Base-by-base conservation (phyloP, 2,329 filamentous ascomycete genomes). In the Cercospora janseana region DNA sequence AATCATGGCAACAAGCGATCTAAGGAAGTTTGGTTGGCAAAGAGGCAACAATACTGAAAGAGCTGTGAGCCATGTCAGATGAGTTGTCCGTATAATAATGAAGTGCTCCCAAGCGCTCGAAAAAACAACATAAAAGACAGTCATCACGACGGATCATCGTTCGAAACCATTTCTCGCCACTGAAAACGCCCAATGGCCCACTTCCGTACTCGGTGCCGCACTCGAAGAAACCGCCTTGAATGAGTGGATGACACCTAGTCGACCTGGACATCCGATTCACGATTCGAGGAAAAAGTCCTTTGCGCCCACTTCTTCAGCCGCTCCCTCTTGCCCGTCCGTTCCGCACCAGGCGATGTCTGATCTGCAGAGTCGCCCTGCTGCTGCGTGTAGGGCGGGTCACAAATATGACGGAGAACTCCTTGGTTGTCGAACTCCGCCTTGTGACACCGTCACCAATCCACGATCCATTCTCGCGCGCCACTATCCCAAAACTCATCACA, bases 401-500 rank as follows among this genome's bases (percentile, higher is more conserved):
- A 38, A 0, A 16, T 29, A 29, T 47, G 44, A 24, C 44, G 34
- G 3, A 47, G 34, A 5, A 28, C 23, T n/a, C 44, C 44, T n/a
- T 38, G 31, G 15, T 38, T 8, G 34, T 40, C 32, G 5, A 38
- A 47, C 18, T 47, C 44, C 32, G 32, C 44, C 34, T 28, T 29
- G 32, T 47, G 44, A 26, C 32, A 38, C 16, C 12, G 44, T 47
- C 44, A 64, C 63, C 62, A 65, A 54, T 65, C 63, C 20, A 49
- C 49, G 16, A 63, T 55, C 86, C 87, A 97, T 67, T 96, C 91
- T 29, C 87, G 89, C 0, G 91, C 89, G 87, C 93, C 96, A 59
- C 87, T 75, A 18, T 87, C 79, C 51, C 96, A 73, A 63, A 95
- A 97, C 59, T 93, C 87, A 32, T 87, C 83, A 64, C 89, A 94